These are phyloP conservation scores for Hypericum perforatum DNA, from an alignment of 345 rosid species.

Conservation along the genomic window DNA sequence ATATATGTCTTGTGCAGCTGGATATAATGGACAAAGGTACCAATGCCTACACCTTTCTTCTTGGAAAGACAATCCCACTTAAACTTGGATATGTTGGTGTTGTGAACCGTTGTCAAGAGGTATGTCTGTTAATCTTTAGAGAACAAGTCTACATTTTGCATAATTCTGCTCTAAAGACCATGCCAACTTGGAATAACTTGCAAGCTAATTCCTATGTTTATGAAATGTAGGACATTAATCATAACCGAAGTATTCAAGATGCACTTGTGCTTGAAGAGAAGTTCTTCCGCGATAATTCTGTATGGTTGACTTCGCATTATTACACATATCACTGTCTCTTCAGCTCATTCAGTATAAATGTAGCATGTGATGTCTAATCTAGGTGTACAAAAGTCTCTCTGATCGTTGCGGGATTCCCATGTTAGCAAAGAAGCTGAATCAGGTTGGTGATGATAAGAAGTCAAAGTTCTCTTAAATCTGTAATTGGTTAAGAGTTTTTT, in stretches of 20 bases:
- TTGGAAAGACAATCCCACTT: conserved; percentile 54
- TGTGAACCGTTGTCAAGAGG: conserved; percentile 68
- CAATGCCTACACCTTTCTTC: conserved; percentile 47
- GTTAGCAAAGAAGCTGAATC: conserved; percentile 65
- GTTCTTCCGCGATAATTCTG: conserved; percentile 46
- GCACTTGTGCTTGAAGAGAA: conserved; percentile 43
- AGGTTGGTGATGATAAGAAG: conserved; percentile 26
- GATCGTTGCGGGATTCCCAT: conserved; percentile 60
- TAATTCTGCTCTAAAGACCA: neutral
- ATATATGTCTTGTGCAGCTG: conserved; percentile 29
- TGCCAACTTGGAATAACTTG: conserved; percentile 2
- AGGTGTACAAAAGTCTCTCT: conserved; percentile 53
- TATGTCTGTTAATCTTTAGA: conserved; percentile 9
- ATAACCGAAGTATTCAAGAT: conserved; percentile 43
- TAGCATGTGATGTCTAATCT: conserved; percentile 7
- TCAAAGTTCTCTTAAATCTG: neutral
- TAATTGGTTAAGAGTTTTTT: neutral
- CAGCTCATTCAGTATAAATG: neutral
- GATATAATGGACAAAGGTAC: conserved; percentile 77
- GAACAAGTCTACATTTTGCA: neutral
- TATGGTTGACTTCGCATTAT: conserved; percentile 16
- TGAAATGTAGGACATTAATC: conserved; percentile 41
- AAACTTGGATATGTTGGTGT: conserved; percentile 63
- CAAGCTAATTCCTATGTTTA: neutral
- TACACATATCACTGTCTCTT: conserved; percentile 12